Conservation (phyloP, 2,329 filamentous ascomycete species). For the Ceratocystis destructans region DNA sequence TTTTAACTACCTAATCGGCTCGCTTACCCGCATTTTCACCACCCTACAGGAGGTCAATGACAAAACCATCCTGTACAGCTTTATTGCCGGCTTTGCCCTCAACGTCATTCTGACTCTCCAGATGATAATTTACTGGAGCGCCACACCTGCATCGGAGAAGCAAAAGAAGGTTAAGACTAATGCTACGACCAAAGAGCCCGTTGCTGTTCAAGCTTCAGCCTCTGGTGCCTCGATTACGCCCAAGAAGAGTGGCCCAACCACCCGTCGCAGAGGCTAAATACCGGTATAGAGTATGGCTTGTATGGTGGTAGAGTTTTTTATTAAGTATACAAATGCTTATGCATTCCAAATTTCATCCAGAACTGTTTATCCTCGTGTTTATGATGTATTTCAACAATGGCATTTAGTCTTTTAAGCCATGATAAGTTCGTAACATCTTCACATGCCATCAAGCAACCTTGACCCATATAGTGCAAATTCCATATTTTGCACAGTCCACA, state of each 20-base stretch:
- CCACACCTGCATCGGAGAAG: conserved; percentile 32
- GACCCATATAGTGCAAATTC: background rate
- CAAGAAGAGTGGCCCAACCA: conserved; percentile 31
- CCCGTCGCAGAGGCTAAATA: conserved; percentile 31
- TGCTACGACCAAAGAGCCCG: conserved; percentile 19
- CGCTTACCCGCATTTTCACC: conserved; percentile 89
- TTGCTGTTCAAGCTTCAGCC: conserved; percentile 22
- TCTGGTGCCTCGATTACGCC: conserved; percentile 26
- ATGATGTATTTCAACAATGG: too few species aligned
- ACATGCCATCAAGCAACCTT: background rate
- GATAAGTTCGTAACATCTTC: background rate
- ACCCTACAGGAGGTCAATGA: conserved; percentile 96
- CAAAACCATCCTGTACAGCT: conserved; percentile 88
- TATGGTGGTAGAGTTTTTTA: background rate
- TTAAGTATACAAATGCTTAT: background rate
- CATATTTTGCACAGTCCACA: background rate
- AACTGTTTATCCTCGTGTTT: background rate
- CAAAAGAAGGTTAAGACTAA: conserved; percentile 26
- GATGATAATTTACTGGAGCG: conserved; percentile 96
- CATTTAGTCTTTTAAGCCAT: too few species aligned
- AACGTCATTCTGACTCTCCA: conserved; percentile 77
- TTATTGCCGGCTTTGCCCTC: conserved; percentile 78
- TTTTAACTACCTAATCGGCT: conserved; percentile 93
- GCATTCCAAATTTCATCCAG: background rate
- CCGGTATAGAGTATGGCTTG: background rate